Base-by-base conservation (phyloP, 805 yeast genomes). In the Komagataella phaffii region DNA sequence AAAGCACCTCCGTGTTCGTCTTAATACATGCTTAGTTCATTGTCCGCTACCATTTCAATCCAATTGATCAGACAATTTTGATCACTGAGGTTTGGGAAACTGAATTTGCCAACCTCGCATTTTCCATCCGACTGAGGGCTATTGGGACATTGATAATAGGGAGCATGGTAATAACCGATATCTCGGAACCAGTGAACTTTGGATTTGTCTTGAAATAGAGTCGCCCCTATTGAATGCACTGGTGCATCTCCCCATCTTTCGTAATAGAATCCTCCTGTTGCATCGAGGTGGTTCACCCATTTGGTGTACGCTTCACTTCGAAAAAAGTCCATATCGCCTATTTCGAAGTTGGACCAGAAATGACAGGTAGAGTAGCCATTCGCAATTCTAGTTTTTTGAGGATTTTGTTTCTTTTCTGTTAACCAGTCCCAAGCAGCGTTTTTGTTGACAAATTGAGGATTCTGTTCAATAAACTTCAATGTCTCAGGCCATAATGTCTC, bases 231-330 rank as follows among this genome's bases (percentile, higher is more conserved):
- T 2, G 89, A 79, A 62, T 87, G 93, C 1, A 88, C 93, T 0
- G 96, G 96, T 0, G 95, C 96, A 68, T 88, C 96, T 2, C 96
- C 96, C 96, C 96, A 88, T 52, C 96, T 68, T 64, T 89, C 96
- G 59, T 88, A 88, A 64, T 86, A 88, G 60, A 88, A 88, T 3
- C 91, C 91, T 17, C 95, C 93, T 1, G 81, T 65, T 3, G 71
- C 54, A 53, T 88, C 96, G 45, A 88, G 66, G 59, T 71, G 67
- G 36, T 82, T 68, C 59, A 83, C 78, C 79, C 85, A 88, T 10
- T 67, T 65, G 44, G 72, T 68, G 61, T 88, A 88, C 1, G 88
- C 79, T 51, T 84, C 81, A 21, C 75, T 67, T 50, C 96, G 68
- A 66, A 72, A 84, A 58, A 88, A 88, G 56, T 88, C 91, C 85